Base-by-base conservation (phyloP, 805 yeast species). In the Yamadazyma tumulicola region DNA sequence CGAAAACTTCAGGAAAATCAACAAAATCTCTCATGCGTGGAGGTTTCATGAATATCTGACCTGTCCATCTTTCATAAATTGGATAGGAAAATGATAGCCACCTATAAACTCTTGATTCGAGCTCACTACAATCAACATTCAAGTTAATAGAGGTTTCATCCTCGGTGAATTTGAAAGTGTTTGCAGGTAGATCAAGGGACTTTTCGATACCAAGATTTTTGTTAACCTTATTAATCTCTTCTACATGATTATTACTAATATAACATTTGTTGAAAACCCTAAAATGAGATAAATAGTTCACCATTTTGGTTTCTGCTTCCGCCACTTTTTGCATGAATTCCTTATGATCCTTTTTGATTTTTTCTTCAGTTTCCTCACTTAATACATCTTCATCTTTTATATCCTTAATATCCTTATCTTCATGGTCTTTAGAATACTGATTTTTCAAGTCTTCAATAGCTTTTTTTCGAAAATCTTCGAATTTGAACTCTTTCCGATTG, bases 251-350 rank as follows among this genome's bases (percentile, higher is more conserved):
- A 16, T 54, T 55, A 5, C 52, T 51, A 28, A 70, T 41, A 29
- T 30, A 55, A 36, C 63, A 55, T 38, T 47, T 44, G 41, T 52
- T 46, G 34, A 45, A 59, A 1, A 57, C 35, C 30, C 47, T 45
- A 19, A 55, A 31, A 33, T 55, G 51, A 9, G 54, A 44, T 16
- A 56, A 32, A 19, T 44, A 51, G 31, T 53, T 51, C 17, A 67
- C 58, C 47, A 73, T 59, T 4, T 44, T 40, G 32, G 61, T 64
- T 43, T 69, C 74, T 7, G 49, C 41, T 3, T 29, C 22, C 31
- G 38, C 38, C 11, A 64, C 59, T 14, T 41, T 42, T 2, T 40
- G 31, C 48, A 53, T 46, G 33, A 54, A 42, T 10, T 49, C 45
- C 7, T 57, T 49, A 42, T 50, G 68, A 14, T 56, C 49, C 10